These are phyloP conservation scores for Ophiocytium majus DNA, from an alignment of 352 stramenopile genomes.

Conservation along the genomic window DNA sequence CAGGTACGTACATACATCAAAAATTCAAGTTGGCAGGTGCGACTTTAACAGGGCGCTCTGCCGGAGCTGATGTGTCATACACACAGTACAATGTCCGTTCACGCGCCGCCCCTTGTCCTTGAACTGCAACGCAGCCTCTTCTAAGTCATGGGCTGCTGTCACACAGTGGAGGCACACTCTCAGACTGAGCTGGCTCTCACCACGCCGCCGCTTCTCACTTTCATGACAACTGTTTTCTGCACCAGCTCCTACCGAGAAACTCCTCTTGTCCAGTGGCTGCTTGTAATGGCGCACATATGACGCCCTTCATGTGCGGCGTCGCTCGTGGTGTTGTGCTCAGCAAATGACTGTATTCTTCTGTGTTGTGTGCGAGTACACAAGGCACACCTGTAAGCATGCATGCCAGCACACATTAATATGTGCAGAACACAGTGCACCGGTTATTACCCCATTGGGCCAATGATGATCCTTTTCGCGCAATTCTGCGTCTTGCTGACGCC, in stretches of 20 bases:
- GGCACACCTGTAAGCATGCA: background rate
- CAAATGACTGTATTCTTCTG: no score
- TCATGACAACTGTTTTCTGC: no score
- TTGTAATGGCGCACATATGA: no score
- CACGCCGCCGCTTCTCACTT: no score
- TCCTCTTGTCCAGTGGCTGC: no score
- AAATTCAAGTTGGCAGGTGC: no score
- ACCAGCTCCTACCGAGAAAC: no score
- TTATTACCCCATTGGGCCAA: no score
- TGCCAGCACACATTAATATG: background rate
- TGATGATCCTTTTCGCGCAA: no score
- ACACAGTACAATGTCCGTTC: background rate
- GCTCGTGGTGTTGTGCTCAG: no score
- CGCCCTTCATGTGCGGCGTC: no score
- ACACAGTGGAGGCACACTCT: background rate
- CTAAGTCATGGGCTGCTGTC: background rate
- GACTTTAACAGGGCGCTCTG: no score
- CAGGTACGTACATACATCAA: background rate
- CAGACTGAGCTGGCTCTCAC: background rate
- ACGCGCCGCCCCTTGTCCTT: background rate
- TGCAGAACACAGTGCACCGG: slow-evolving; percentile 37
- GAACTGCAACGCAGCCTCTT: background rate
- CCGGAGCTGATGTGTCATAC: background rate
- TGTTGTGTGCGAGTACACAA: background rate
- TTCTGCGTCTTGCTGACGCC: background rate